Percentiles rank a stretch among this genome's conserved stretches.
Conservation (phyloP, 352 stramenopile species). For the Discostella stelligera region DNA sequence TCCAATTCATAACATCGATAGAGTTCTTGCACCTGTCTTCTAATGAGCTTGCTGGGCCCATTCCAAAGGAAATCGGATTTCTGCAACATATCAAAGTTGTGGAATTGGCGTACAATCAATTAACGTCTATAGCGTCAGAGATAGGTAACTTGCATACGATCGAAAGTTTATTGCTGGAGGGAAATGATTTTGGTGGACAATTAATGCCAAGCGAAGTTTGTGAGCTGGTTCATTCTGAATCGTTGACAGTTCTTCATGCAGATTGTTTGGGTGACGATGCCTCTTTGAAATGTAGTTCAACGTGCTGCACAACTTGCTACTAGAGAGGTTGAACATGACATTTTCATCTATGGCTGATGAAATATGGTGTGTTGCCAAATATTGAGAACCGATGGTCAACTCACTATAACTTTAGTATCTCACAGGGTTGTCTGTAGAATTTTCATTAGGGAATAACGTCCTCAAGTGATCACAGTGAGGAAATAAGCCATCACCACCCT, state of each 20-base stretch:
- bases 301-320: slow-evolving; percentile 44
- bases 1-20: slow-evolving; percentile 31
- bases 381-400: background rate
- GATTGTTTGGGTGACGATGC: slow-evolving; percentile 31
- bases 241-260: slow-evolving; percentile 37
- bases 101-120: slow-evolving; percentile 66
- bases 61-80: slow-evolving; percentile 44
- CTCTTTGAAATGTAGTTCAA: slow-evolving; percentile 8
- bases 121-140: slow-evolving; percentile 51
- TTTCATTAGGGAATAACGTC: too few relatives aligned
- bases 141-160: slow-evolving; percentile 43
- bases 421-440: background rate
- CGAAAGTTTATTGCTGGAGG: slow-evolving; percentile 43
- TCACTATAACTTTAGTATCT: background rate
- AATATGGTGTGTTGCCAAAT: background rate
- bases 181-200: slow-evolving; percentile 38
- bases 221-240: slow-evolving; percentile 13
- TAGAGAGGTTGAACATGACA: background rate
- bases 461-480: too few relatives aligned
- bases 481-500: too few relatives aligned
- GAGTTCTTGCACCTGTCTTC: slow-evolving; percentile 30
- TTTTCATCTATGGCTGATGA: background rate
- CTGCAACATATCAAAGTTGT: slow-evolving; percentile 39
- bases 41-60: slow-evolving; percentile 37
- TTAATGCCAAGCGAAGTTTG: slow-evolving; percentile 40